Base-by-base conservation (phyloP, 2,329 filamentous ascomycete genomes). In the Aspergillus sp. region DNA sequence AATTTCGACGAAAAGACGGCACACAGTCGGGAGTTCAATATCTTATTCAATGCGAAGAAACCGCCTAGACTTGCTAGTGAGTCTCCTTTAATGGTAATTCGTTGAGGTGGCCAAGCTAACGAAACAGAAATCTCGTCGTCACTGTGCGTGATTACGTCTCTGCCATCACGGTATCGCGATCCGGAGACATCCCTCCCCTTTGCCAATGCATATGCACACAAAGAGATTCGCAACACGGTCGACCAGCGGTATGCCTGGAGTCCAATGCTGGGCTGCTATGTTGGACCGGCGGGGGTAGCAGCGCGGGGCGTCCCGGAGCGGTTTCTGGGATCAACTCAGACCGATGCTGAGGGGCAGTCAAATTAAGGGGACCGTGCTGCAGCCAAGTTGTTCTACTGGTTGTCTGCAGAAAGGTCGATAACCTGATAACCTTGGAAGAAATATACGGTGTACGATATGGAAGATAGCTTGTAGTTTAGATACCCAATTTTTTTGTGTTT, bases 181-280 rank as follows among this genome's bases (percentile, higher is more conserved):
- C 88, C 90, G 0, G 79, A 81, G 56, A 97, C 91, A 0, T 87
- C 88, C 0, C 76, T 97, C 13, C 82, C 84, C 1, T 98, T 91
- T 68, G 79, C 82, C 53, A 91, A 91, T 63, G 74, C 82, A 39
- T 80, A 84, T 53, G 90, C 90, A 0, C 96, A 90, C 70, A 63
- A 66, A 23, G 84, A 94, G 65, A 85, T 97, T 41, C 85, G 88
- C 60, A 81, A 84, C 47, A 77, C 95, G 12, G 71, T 81, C 45
- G 79, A 75, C 1, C 86, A 88, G 39, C 83, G 88, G 41, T 90
- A 90, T 65, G 81, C 81, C 49, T 98, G 88, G 87, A 95, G 90
- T 64, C 76, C 76, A 25, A 75, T 93, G 56, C 69, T 95, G 25
- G 90, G 88, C 5, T 87, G 85, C 13, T 98, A 90, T 79, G 84